Base-by-base conservation (phyloP, 2,329 filamentous ascomycete species). In the Pseudogymnoascus destructans region DNA sequence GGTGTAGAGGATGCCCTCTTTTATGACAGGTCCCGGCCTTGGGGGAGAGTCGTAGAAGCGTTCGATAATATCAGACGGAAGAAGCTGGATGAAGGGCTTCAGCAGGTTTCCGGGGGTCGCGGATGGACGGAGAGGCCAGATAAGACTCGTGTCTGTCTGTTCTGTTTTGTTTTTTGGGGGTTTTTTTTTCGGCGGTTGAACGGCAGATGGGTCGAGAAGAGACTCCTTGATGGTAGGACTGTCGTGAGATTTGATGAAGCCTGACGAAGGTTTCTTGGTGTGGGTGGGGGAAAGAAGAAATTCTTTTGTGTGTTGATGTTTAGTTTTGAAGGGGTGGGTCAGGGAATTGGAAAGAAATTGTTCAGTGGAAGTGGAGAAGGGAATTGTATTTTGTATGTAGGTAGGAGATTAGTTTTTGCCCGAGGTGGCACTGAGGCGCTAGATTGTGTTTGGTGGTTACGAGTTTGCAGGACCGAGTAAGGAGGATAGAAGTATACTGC, bases 1-100 rank as follows among this genome's bases (percentile, higher is more conserved):
- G 38, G 59, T 62, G 63, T 65, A 64, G 60, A 60, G 35, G 57
- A 52, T 52, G 57, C 52, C 60, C 64, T 65, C 63, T 63, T 64
- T 59, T 54, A 30, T 27, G 11, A 52, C 46, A 56, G 54, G 30
- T 56, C 32, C 35, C 32, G 30, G 54, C 27, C 54, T 21, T 56
- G 54, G 54, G 54, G 27, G 19, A 56, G 54, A 56, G 30, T 56
- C 54, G 54, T 56, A 19, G 19, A 58, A 49, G 59, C 35, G 46
- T 27, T 57, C 35, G 49, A 59, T 57, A 35, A 58, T 59, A 56
- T 30, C 40, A 25, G 57, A 57, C 13, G 33, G 54, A 52, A 57
- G 55, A 61, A 27, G 21, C 35, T 58, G 38, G 38, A 55, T 23
- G 55, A 11, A 52, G 13, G 21, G 32, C 58, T 52, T 52, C 36